Evolutionary conservation across 2,329 filamentous ascomycete genomes (phyloP).

Genomic region (Leptodontidium sp.): DNA sequence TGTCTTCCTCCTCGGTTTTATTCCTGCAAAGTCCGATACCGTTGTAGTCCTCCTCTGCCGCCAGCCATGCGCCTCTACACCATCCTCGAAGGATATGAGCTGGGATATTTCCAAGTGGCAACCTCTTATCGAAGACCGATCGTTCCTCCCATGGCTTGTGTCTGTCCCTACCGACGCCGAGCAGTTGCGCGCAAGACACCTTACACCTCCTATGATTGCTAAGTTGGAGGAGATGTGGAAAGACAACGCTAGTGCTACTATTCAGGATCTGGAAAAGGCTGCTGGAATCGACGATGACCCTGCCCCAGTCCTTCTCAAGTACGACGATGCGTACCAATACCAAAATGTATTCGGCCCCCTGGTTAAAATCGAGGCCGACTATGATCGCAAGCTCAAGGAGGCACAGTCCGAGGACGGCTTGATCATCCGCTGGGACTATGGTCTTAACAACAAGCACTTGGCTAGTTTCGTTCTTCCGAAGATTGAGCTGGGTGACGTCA

Average conservation of each 20-base stretch:
- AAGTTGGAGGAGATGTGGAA: conserved; percentile 99
- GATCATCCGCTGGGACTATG: conserved; percentile 92
- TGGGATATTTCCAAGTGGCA: conserved; percentile 99
- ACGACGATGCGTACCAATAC: conserved; percentile 97
- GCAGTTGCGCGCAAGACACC: conserved; percentile 91
- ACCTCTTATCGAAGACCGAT: conserved; percentile 94
- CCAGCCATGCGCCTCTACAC: conserved; percentile 92
- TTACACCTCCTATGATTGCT: conserved; percentile 93
- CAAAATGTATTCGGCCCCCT: conserved; percentile 98
- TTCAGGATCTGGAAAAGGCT: conserved; percentile 90
- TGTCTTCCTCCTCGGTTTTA: conserved; percentile 96
- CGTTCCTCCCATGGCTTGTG: conserved; percentile 94
- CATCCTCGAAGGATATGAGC: conserved; percentile 99
- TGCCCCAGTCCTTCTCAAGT: conserved; percentile 88
- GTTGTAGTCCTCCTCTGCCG: conserved; percentile 97
- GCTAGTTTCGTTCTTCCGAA: conserved; percentile 96
- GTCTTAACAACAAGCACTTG: conserved; percentile 95
- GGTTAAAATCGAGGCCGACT: conserved; percentile 99
- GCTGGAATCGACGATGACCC: conserved; percentile 94
- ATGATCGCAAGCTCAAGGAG: conserved; percentile 98
- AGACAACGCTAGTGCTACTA: conserved; percentile 86
- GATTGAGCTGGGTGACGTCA: conserved; percentile 96
- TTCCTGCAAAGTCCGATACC: conserved; percentile 97
- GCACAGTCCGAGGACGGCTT: conserved; percentile 97
- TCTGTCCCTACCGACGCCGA: conserved; percentile 89